phyloP scores from a whole-genome alignment of 1,139 yeast genomes.

The Saccharomyces hybrid region DNA sequence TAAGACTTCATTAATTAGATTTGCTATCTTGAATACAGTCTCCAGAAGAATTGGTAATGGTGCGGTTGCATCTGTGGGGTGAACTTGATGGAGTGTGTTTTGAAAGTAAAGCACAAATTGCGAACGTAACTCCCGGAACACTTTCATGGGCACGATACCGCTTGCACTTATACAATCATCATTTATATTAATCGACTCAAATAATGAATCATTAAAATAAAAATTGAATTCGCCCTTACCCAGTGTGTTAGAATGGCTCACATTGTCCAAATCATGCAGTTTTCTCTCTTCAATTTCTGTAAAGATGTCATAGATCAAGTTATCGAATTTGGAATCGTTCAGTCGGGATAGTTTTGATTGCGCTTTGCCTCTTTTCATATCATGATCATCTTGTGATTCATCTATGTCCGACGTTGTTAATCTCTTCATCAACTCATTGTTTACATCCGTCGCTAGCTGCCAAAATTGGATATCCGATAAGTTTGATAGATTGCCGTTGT shows the following conservation, averaged over 20 bases:
- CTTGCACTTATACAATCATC: neutral
- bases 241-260: neutral
- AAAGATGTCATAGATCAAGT: neutral
- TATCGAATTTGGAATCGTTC: neutral
- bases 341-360: neutral
- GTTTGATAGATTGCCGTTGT: constrained; percentile 11
- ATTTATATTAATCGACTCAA: neutral
- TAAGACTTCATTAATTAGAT: neutral
- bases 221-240: neutral
- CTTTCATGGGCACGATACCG: neutral
- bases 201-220: constrained; percentile 4
- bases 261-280: neutral
- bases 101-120: neutral
- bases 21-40: neutral
- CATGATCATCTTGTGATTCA: neutral
- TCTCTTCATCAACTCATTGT: constrained; percentile 16
- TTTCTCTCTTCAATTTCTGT: neutral
- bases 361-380: neutral
- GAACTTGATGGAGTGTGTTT: neutral
- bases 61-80: neutral
- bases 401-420: neutral
- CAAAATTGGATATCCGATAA: constrained; percentile 12
- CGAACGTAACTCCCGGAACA: neutral
- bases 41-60: neutral
- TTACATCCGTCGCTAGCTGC: constrained; percentile 16